These are phyloP conservation scores for Thelonectria discophora DNA, from an alignment of 2,329 filamentous ascomycete species.

Conservation along the genomic window DNA sequence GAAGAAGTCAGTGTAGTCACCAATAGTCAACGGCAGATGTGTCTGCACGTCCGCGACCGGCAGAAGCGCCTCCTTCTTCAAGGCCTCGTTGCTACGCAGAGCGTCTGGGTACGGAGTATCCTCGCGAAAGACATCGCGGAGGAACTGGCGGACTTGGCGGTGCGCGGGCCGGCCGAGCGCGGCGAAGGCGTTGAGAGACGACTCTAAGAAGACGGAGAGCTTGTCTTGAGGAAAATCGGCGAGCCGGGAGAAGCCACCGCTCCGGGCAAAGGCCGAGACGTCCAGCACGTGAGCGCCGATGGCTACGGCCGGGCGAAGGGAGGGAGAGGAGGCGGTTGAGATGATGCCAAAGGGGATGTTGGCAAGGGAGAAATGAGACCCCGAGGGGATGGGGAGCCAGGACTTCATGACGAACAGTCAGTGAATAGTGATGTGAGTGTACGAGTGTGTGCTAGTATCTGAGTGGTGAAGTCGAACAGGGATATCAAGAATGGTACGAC, in stretches of 20 bases:
- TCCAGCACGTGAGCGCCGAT: slow-evolving; percentile 78
- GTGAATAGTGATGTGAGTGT: background rate
- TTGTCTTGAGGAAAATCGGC: slow-evolving; percentile 39
- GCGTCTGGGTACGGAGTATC: slow-evolving; percentile 55
- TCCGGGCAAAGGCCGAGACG: slow-evolving; percentile 66
- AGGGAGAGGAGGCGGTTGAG: slow-evolving; percentile 63
- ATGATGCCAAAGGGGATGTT: slow-evolving; percentile 89
- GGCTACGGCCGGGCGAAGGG: slow-evolving; percentile 72
- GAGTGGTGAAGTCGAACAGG: background rate
- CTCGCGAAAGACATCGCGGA: slow-evolving; percentile 68
- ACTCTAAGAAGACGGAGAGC: slow-evolving; percentile 40
- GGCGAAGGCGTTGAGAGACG: slow-evolving; percentile 47
- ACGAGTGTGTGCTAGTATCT: background rate
- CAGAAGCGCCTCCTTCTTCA: slow-evolving; percentile 45
- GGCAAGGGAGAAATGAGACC: slow-evolving; percentile 60
- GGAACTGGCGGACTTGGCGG: slow-evolving; percentile 72
- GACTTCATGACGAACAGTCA: slow-evolving; percentile 20
- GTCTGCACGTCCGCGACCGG: slow-evolving; percentile 59
- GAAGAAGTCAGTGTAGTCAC: slow-evolving; percentile 88
- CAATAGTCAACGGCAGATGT: slow-evolving; percentile 79
- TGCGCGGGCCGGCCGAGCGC: slow-evolving; percentile 72
- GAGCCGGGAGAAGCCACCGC: slow-evolving; percentile 50
- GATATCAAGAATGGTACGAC: slow-evolving; percentile 1
- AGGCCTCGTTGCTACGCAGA: slow-evolving; percentile 47
- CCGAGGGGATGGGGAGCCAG: slow-evolving; percentile 44